Base-by-base conservation (phyloP, 257 asterid species). In the Salvia splendens region DNA sequence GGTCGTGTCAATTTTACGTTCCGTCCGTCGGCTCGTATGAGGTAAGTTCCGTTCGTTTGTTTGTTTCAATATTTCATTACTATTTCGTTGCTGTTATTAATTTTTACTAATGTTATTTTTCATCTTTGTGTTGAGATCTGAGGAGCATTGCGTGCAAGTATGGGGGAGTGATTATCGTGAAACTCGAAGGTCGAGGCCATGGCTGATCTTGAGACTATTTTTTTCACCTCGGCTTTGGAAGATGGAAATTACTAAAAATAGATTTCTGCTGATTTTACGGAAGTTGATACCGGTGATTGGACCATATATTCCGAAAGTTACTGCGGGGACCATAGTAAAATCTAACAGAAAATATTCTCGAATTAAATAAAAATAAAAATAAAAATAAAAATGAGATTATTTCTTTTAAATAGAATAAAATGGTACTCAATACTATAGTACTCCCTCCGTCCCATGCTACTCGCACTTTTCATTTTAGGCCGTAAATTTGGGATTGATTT, bases 131-230 rank as follows among this genome's bases (percentile, higher is more conserved):
- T 40, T 60, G 43, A 32, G 62, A 56, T 55, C 33, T 40, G 54
- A 40, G 64, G 57, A 14, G 47, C 14, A 14, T 32, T 36, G 72
- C 71, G 36, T 69, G 76, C 73, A 74, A 72, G 75, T 66, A 38
- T 36, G 28, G 52, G 5, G 15, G 11, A 45, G 20, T 35, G 30
- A 47, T 52, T 57, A 41, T 51, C 14, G 45, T 51, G 61, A 15
- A 35, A 24, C 24, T 33, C 64, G 65, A 70, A 73, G 72, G 61
- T 61, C 1, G 65, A 9, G 5, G 59, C 15, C 8, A 5, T 33
- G 64, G 68, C 64, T 43, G 65, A 68, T 42, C 35, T 42, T 51
- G 16, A 6, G 66, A 51, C 7, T 20, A 1, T 12, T 49, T 7
- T 3, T 66, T 24, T 24, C 30, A 59, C 83, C 78, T 79, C 30